Evolutionary conservation across 2,329 filamentous ascomycete species (phyloP).

Genomic region (Aspergillus thermomutatus): DNA sequence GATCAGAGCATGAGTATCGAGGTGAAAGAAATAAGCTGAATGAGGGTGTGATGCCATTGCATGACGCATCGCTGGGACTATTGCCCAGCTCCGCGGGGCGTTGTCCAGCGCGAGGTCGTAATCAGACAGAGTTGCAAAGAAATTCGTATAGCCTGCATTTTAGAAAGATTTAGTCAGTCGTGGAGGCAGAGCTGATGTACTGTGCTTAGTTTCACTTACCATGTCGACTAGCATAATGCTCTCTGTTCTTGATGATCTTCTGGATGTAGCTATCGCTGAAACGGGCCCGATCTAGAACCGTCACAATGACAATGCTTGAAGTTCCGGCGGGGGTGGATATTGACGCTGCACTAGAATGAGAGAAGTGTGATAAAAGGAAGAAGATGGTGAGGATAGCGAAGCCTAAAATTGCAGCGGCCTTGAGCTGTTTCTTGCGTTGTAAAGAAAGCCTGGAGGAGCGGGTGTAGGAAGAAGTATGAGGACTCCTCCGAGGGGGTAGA

Average conservation of each 20-base stretch:
- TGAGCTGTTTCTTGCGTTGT: conserved; percentile 60
- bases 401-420: conserved; percentile 54
- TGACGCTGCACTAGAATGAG: conserved; percentile 26
- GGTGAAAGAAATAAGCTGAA: conserved; percentile 78
- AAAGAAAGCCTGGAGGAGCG: conserved; percentile 41
- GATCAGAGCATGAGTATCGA: conserved; percentile 81
- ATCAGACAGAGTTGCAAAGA: conserved; percentile 73
- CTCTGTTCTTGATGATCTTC: conserved; percentile 75
- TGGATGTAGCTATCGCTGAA: conserved; percentile 66
- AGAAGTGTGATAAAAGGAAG: conserved; percentile 54
- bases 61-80: conserved; percentile 82
- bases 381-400: conserved; percentile 57
- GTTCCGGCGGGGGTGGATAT: conserved; percentile 27
- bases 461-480: conserved; percentile 68
- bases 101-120: conserved; percentile 55
- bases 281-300: conserved; percentile 68
- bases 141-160: conserved; percentile 72
- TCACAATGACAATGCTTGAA: conserved; percentile 71
- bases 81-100: conserved; percentile 51
- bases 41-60: conserved; percentile 78
- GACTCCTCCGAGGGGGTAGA: conserved; percentile 79
- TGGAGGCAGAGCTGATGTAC: neutral
- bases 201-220: conserved; percentile 53
- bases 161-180: neutral
- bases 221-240: conserved; percentile 79